A percentile compares a stretch with the other conserved stretches of the same genome.
phyloP scores from a whole-genome alignment of 352 stramenopile genomes.

The Phytophthora ramorum region DNA sequence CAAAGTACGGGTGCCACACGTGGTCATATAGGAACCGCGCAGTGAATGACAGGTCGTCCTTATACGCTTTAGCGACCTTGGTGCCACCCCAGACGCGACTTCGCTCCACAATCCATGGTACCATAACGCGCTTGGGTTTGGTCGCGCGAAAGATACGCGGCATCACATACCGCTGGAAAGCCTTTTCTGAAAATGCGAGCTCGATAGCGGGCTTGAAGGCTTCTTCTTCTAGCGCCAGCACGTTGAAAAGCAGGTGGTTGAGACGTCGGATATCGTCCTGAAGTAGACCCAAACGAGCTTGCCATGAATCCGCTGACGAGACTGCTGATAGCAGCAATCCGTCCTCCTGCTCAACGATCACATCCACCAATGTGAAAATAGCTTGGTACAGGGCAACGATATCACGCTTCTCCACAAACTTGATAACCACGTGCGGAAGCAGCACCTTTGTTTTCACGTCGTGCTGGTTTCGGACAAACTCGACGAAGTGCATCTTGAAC shows the following conservation, averaged over 20 bases:
- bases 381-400: constrained; percentile 66
- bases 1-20: constrained; percentile 80
- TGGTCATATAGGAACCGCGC: constrained; percentile 82
- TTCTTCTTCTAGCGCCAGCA: constrained; percentile 74
- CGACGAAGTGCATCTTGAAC: constrained; percentile 85
- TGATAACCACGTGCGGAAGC: constrained; percentile 68
- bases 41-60: constrained; percentile 78
- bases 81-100: constrained; percentile 73
- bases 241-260: constrained; percentile 71
- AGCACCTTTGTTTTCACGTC: constrained; percentile 74
- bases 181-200: constrained; percentile 70
- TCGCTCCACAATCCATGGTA: constrained; percentile 86
- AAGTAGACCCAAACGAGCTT: constrained; percentile 48
- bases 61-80: constrained; percentile 66
- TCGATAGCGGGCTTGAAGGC: constrained; percentile 64
- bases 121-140: constrained; percentile 71
- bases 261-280: constrained; percentile 80
- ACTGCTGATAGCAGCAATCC: constrained; percentile 54
- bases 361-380: constrained; percentile 69
- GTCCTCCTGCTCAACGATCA: constrained; percentile 65
- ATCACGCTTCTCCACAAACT: constrained; percentile 67
- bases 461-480: constrained; percentile 79
- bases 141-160: constrained; percentile 72
- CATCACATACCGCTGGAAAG: constrained; percentile 82
- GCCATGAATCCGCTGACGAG: constrained; percentile 55